Evolutionary conservation across 805 yeast species (phyloP).

Genomic region (Metschnikowia peoriensis): DNA sequence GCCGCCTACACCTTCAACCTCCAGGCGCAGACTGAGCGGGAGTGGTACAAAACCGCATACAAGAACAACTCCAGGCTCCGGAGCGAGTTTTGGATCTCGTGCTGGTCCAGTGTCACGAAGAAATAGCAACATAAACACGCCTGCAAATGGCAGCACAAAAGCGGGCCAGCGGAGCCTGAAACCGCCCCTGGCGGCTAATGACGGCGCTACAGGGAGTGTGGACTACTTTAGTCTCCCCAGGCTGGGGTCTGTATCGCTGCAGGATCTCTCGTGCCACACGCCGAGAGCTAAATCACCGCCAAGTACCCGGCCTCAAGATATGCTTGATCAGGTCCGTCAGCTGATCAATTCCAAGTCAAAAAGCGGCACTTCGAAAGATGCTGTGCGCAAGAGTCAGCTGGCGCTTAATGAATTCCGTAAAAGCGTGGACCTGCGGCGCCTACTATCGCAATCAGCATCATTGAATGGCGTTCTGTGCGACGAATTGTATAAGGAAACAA

Average conservation of each 20-base stretch:
- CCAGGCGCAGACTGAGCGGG: neutral
- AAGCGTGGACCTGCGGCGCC: conserved; percentile 35
- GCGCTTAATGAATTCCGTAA: conserved; percentile 35
- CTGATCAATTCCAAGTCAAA: conserved; percentile 31
- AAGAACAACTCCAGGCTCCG: neutral
- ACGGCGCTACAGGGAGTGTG: neutral
- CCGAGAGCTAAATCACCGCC: conserved; percentile 5
- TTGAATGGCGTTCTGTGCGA: neutral
- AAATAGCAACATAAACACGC: neutral
- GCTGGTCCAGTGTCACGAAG: neutral
- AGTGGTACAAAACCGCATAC: neutral
- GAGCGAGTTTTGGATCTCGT: neutral
- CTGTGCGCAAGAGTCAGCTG: conserved; percentile 19
- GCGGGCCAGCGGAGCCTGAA: neutral
- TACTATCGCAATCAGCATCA: conserved; percentile 17
- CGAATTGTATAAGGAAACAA: neutral
- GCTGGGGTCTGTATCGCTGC: neutral
- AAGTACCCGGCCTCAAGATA: conserved; percentile 25
- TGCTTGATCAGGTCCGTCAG: conserved; percentile 29
- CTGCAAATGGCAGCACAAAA: neutral
- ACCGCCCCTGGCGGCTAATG: neutral
- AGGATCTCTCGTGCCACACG: conserved; percentile 2
- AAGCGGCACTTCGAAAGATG: conserved; percentile 17
- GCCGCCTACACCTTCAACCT: neutral
- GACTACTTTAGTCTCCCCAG: conserved; percentile 10